phyloP scores from a whole-genome alignment of 345 rosid species.

The Moringa oleifera region DNA sequence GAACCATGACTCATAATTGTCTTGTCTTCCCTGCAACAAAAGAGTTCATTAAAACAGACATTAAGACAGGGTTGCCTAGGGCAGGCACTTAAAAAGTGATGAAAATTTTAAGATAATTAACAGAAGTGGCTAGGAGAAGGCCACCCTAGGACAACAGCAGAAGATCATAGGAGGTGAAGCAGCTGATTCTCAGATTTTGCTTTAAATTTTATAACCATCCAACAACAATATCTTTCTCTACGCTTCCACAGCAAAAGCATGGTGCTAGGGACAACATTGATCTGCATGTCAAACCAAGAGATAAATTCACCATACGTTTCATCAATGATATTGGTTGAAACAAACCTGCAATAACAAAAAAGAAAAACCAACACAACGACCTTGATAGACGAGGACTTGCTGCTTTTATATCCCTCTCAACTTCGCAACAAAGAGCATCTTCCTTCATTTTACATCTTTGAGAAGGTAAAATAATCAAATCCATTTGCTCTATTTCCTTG shows the following conservation, averaged over 20 bases:
- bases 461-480: neutral
- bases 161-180: neutral
- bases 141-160: neutral
- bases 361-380: conserved; percentile 8
- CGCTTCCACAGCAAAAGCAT: conserved; percentile 16
- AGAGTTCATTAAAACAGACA: neutral
- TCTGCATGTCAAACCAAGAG: conserved; percentile 23
- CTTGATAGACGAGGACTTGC: conserved; percentile 21
- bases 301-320: conserved; percentile 7
- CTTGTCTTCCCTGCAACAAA: neutral
- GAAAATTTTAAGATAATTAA: no score
- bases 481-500: neutral
- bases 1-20: neutral
- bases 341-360: neutral
- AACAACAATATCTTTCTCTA: neutral
- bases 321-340: neutral
- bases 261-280: conserved; percentile 6
- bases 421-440: conserved; percentile 8
- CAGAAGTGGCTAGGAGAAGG: neutral
- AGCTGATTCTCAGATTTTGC: neutral
- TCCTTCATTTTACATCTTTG: conserved; percentile 5
- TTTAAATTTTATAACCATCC: no score
- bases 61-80: neutral
- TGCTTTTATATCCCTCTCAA: conserved; percentile 17
- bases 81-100: no score